Conservation (phyloP, 495 filamentous ascomycete genomes). For the Staphylotrichum longicolle region DNA sequence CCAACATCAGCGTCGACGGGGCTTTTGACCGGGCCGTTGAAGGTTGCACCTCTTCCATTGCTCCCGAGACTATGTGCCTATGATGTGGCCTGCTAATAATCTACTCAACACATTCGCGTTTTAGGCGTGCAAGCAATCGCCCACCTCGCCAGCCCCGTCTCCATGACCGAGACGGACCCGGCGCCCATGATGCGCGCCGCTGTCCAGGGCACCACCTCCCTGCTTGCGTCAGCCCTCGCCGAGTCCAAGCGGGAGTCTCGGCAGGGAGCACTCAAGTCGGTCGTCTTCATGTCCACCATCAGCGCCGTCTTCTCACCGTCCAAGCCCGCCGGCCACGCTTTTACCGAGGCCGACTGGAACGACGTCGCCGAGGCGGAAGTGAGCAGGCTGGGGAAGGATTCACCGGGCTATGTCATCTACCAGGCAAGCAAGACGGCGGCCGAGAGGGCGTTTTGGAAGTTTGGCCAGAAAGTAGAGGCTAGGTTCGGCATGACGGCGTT, state of each 20-base stretch:
- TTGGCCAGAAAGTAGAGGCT: conserved; percentile 20
- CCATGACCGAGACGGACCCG: conserved; percentile 56
- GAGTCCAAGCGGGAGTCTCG: conserved; percentile 38
- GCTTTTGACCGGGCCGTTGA: conserved; percentile 45
- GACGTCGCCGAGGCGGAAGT: conserved; percentile 29
- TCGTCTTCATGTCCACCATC: conserved; percentile 56
- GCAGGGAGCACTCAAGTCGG: conserved; percentile 21
- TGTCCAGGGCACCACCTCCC: conserved; percentile 68
- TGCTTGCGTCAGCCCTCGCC: conserved; percentile 62
- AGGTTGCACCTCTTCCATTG: conserved; percentile 21
- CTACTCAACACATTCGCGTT: no score
- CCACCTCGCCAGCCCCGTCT: conserved; percentile 63
- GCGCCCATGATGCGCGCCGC: conserved; percentile 66
- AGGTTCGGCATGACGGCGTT: conserved; percentile 22
- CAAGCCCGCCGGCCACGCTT: conserved; percentile 22
- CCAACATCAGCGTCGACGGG: conserved; percentile 39
- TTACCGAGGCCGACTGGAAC: conserved; percentile 40
- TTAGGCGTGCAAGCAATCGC: conserved; percentile 30
- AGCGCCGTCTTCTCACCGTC: conserved; percentile 38
- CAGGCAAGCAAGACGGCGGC: conserved; percentile 38
- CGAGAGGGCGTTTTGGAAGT: conserved; percentile 37
- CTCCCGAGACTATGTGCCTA: no score
- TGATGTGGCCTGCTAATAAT: no score
- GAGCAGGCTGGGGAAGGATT: conserved; percentile 17
- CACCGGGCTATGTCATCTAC: conserved; percentile 32